Conservation (phyloP, 2,329 filamentous ascomycete species). For the Ophiosphaerella narmari region DNA sequence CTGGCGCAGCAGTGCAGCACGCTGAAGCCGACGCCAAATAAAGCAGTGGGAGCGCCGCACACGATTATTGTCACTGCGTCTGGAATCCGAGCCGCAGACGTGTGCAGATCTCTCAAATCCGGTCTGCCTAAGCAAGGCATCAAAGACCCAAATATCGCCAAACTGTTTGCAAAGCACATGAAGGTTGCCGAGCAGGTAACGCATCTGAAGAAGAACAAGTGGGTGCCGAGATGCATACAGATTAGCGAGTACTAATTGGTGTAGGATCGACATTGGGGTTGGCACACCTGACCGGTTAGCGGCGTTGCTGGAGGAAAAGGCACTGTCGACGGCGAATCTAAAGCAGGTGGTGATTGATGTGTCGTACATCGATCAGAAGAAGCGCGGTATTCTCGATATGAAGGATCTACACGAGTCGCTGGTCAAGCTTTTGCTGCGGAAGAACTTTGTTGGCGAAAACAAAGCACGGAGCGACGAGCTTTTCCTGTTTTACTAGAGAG, state of each 20-base stretch:
- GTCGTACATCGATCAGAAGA: slow-evolving; percentile 93
- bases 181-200: slow-evolving; percentile 86
- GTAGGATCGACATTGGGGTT: slow-evolving; percentile 80
- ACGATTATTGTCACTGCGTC: slow-evolving; percentile 87
- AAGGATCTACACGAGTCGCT: slow-evolving; percentile 86
- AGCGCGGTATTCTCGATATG: slow-evolving; percentile 92
- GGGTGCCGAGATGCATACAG: slow-evolving; percentile 34
- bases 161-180: slow-evolving; percentile 98
- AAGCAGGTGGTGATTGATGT: slow-evolving; percentile 86
- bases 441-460: slow-evolving; percentile 62
- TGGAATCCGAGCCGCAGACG: slow-evolving; percentile 82
- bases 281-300: slow-evolving; percentile 84
- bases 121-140: slow-evolving; percentile 41
- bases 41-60: slow-evolving; percentile 66
- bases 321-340: slow-evolving; percentile 71
- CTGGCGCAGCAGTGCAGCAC: slow-evolving; percentile 68
- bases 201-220: slow-evolving; percentile 69
- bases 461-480: slow-evolving; percentile 32
- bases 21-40: slow-evolving; percentile 67
- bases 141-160: slow-evolving; percentile 78
- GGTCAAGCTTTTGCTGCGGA: slow-evolving; percentile 71
- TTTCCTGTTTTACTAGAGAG: slow-evolving; percentile 39
- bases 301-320: slow-evolving; percentile 81
- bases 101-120: slow-evolving; percentile 78
- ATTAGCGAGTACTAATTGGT: slow-evolving; percentile 24